Conservation (phyloP, 345 rosid species). For the Populus euphratica region DNA sequence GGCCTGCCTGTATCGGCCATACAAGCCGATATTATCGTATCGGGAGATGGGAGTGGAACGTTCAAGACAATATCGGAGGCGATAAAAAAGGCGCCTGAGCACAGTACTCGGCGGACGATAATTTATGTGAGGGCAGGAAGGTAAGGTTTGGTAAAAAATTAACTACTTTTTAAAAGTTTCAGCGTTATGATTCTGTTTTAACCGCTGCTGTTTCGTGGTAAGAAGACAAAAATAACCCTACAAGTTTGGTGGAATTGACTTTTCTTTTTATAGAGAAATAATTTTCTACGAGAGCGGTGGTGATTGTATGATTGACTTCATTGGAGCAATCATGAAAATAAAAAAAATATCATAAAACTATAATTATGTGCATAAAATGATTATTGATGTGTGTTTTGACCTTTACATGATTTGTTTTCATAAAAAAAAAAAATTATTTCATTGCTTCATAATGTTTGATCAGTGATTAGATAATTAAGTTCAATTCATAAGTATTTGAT, state of each 20-base stretch:
- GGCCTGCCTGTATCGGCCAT: constrained; percentile 50
- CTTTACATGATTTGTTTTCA: neutral
- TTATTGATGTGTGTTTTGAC: neutral
- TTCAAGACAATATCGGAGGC: constrained; percentile 79
- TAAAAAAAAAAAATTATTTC: neutral
- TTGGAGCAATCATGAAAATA: neutral
- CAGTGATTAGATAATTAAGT: neutral
- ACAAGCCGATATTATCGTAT: constrained; percentile 80
- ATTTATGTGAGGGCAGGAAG: constrained; percentile 94
- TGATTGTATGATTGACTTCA: constrained; percentile 2
- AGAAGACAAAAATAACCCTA: constrained; percentile 10
- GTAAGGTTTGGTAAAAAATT: constrained; percentile 31
- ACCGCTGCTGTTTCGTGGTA: neutral
- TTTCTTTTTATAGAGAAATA: neutral
- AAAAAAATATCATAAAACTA: neutral
- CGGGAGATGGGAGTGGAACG: constrained; percentile 82
- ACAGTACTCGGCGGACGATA: constrained; percentile 60
- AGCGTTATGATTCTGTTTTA: neutral
- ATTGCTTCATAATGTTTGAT: neutral
- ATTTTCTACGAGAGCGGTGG: neutral
- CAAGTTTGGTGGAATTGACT: neutral
- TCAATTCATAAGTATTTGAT: neutral
- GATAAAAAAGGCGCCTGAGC: constrained; percentile 79
- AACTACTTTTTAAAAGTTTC: neutral
- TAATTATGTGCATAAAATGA: neutral